phyloP scores from a whole-genome alignment of 139 green algal species.

The Pseudopediastrum boryanum region DNA sequence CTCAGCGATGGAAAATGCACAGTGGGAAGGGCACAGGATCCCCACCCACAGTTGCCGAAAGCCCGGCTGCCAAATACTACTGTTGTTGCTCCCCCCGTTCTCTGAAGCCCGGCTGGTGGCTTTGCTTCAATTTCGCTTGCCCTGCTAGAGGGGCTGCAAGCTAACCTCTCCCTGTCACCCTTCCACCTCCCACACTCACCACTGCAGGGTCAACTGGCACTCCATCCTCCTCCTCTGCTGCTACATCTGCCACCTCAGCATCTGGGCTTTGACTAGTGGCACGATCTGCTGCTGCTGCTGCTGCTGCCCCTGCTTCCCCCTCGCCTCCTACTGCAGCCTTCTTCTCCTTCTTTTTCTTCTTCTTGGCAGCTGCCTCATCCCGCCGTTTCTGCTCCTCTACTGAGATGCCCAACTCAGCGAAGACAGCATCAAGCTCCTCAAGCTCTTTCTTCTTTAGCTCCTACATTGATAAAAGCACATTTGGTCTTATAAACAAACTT shows the following conservation, averaged over 20 bases:
- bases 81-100: no score
- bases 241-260: slow-evolving; percentile 5
- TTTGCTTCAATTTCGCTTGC: no score
- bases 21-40: no score
- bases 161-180: no score
- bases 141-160: no score
- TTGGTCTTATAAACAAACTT: no score
- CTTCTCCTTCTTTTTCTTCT: slow-evolving; percentile 63
- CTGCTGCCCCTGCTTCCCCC: not conserved
- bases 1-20: no score
- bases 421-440: slow-evolving; percentile 65
- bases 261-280: not conserved
- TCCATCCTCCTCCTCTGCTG: slow-evolving; percentile 27
- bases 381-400: slow-evolving; percentile 23
- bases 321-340: slow-evolving; percentile 21
- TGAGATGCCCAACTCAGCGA: slow-evolving; percentile 61
- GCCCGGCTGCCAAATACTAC: no score
- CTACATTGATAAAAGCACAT: no score
- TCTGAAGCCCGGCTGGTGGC: no score
- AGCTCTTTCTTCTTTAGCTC: slow-evolving; percentile 78
- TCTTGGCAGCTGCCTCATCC: slow-evolving; percentile 35
- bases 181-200: no score
- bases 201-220: slow-evolving; percentile 49
- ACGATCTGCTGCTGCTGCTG: not conserved
- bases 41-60: no score